Conservation (phyloP, 2,329 filamentous ascomycete genomes). For the Alternaria atra region DNA sequence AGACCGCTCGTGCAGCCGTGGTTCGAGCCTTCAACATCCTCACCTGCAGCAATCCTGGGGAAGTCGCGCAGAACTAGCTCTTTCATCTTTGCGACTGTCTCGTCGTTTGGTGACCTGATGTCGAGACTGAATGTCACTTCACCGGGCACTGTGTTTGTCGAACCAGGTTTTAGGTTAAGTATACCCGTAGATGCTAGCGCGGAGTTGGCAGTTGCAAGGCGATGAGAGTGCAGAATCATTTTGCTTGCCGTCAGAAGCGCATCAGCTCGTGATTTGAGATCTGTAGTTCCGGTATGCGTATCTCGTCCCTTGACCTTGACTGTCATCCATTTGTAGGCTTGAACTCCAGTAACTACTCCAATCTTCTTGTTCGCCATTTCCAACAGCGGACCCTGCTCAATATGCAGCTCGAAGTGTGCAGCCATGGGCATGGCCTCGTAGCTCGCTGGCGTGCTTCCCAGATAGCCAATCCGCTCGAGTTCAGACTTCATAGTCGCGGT, state of each 20-base stretch:
- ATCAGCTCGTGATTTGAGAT: conserved; percentile 71
- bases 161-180: conserved; percentile 70
- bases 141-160: conserved; percentile 77
- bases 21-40: conserved; percentile 61
- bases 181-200: conserved; percentile 77
- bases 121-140: conserved; percentile 74
- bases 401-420: conserved; percentile 84
- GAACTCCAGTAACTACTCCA: conserved; percentile 75
- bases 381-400: conserved; percentile 82
- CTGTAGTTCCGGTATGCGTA: conserved; percentile 78
- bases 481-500: conserved; percentile 72
- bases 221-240: conserved; percentile 72
- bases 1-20: conserved; percentile 57
- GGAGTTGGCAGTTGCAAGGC: conserved; percentile 66
- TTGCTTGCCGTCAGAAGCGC: conserved; percentile 72
- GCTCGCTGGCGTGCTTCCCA: conserved; percentile 66
- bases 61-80: conserved; percentile 66
- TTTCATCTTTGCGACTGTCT: conserved; percentile 66
- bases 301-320: conserved; percentile 72
- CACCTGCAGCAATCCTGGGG: conserved; percentile 65
- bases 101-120: conserved; percentile 68
- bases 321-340: conserved; percentile 79
- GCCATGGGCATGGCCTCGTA: conserved; percentile 71
- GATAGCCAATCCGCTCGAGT: conserved; percentile 75
- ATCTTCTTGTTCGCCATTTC: conserved; percentile 71